A percentile compares a stretch with the other conserved stretches of the same genome.
phyloP scores from a whole-genome alignment of 2,329 filamentous ascomycete species.

The Ceratocystis huliohia region DNA sequence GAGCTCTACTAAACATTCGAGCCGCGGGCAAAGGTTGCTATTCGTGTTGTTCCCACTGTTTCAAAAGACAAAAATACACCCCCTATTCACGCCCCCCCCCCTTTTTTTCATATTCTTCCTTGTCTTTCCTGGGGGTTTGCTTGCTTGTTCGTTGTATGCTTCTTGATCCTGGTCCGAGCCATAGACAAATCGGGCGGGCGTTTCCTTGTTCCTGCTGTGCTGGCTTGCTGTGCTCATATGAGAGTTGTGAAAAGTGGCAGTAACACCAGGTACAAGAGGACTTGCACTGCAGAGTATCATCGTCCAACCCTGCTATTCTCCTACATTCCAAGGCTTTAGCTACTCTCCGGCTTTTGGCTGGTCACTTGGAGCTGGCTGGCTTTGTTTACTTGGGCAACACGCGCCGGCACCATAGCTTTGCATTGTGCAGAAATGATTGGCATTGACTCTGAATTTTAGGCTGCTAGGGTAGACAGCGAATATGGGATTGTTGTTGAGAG shows the following conservation, averaged over 20 bases:
- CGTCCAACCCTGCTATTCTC: background rate
- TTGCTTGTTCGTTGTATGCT: conserved; percentile 4
- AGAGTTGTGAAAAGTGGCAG: background rate
- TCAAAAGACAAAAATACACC: background rate
- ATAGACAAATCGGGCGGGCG: background rate
- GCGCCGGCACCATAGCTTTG: background rate
- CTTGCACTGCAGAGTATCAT: background rate
- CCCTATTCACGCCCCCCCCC: background rate
- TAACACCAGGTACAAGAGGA: background rate
- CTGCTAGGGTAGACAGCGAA: background rate
- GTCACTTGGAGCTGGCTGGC: background rate
- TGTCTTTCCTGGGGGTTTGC: background rate
- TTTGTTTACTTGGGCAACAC: background rate
- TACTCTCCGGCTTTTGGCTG: background rate
- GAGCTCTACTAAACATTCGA: background rate
- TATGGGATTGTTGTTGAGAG: background rate
- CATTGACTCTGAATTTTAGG: conserved; percentile 1
- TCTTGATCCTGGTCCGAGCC: conserved; percentile 4
- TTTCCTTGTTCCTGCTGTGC: background rate
- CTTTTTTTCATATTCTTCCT: background rate
- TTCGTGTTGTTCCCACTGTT: conserved; percentile 2
- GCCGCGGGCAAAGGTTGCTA: background rate
- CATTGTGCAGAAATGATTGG: conserved; percentile 6
- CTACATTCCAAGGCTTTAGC: background rate
- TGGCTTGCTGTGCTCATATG: background rate